phyloP scores from a whole-genome alignment of 2,329 filamentous ascomycete genomes.

The Aspergillus proliferans region DNA sequence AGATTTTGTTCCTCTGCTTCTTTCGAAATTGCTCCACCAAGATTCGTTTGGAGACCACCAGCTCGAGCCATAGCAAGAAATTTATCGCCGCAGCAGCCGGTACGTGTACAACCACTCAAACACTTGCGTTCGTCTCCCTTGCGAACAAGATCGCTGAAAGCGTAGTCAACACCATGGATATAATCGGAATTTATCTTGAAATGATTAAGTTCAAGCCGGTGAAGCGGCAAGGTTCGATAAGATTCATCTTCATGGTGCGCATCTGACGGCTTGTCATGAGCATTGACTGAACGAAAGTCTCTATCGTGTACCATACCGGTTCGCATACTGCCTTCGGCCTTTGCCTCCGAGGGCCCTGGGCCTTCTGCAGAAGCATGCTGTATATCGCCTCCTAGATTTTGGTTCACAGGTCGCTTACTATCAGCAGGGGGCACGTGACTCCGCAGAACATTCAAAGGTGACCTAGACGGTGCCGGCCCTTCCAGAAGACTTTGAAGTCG shows the following conservation, averaged over 20 bases:
- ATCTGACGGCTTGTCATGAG: neutral
- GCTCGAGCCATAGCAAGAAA: slow-evolving; percentile 60
- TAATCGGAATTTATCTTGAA: slow-evolving; percentile 74
- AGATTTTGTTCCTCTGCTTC: slow-evolving; percentile 21
- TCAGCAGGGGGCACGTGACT: slow-evolving; percentile 1
- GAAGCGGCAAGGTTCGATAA: slow-evolving; percentile 54
- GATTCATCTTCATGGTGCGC: slow-evolving; percentile 31
- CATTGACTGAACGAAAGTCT: neutral
- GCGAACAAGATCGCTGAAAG: slow-evolving; percentile 69
- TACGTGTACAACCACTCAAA: slow-evolving; percentile 66
- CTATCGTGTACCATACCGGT: neutral
- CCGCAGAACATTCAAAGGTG: slow-evolving; percentile 8
- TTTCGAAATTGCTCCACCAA: slow-evolving; percentile 6
- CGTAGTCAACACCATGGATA: slow-evolving; percentile 66
- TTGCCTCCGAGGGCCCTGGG: neutral
- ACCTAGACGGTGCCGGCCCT: slow-evolving; percentile 17
- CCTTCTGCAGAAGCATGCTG: neutral
- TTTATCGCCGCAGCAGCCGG: slow-evolving; percentile 68
- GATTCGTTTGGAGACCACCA: slow-evolving; percentile 25
- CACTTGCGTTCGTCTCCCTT: slow-evolving; percentile 62
- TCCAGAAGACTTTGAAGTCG: slow-evolving; percentile 31
- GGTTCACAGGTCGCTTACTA: neutral
- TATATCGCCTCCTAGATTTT: neutral
- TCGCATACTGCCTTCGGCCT: neutral
- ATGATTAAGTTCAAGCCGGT: slow-evolving; percentile 58